Evolutionary conservation across 129 eudicot species (phyloP).

Genomic region (Cynara cardunculus): DNA sequence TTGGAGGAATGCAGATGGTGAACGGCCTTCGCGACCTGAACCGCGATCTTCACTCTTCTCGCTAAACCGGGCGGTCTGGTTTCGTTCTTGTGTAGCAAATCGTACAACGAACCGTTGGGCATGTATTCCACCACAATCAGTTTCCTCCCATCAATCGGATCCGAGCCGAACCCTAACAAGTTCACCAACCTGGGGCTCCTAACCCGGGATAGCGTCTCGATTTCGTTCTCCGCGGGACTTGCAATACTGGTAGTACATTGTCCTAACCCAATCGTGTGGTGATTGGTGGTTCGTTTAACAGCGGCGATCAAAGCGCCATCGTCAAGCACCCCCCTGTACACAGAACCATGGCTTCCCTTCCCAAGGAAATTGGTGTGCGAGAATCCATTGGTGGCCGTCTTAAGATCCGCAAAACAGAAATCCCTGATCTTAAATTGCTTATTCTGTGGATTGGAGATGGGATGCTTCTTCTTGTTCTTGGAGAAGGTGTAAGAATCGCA

Average conservation of each 20-base stretch:
- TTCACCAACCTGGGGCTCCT: conserved; percentile 71
- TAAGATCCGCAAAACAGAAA: conserved; percentile 50
- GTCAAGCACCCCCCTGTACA: conserved; percentile 53
- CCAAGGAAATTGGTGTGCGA: conserved; percentile 59
- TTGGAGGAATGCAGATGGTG: conserved; percentile 45
- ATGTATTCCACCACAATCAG: conserved; percentile 73
- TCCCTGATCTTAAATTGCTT: conserved; percentile 30
- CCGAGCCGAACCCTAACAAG: conserved; percentile 54
- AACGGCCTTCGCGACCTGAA: conserved; percentile 74
- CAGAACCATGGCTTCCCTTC: conserved; percentile 82
- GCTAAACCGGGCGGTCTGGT: conserved; percentile 45
- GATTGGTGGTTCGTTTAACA: conserved; percentile 41
- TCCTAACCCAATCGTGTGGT: not conserved
- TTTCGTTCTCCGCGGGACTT: conserved; percentile 68
- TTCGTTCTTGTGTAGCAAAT: conserved; percentile 40
- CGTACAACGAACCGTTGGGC: conserved; percentile 81
- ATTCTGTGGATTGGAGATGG: not conserved
- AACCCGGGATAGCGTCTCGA: conserved; percentile 64
- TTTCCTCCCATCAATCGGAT: conserved; percentile 23
- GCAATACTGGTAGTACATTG: conserved; percentile 1
- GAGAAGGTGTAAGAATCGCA: conserved; percentile 53
- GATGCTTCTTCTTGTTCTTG: conserved; percentile 11
- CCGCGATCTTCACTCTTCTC: conserved; percentile 51
- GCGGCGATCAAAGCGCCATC: conserved; percentile 46
- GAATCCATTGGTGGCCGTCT: conserved; percentile 65